Conservation (phyloP, 352 stramenopile species). For the Phytopythium litorale region DNA sequence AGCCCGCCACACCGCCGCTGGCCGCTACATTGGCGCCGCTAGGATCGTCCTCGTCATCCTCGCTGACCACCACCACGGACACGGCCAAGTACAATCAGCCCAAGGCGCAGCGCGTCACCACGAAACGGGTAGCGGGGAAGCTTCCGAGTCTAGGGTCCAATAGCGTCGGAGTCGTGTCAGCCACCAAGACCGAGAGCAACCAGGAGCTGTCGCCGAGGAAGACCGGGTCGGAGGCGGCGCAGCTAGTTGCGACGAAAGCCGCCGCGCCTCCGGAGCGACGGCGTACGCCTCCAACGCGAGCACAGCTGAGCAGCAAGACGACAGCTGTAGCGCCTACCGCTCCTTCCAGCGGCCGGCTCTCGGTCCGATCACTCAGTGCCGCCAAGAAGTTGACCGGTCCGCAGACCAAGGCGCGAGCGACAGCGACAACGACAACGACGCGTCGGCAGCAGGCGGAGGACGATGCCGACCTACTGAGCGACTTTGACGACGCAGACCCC, state of each 20-base stretch:
- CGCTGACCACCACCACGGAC: background rate
- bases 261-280: background rate
- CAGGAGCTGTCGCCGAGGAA: slow-evolving; percentile 24
- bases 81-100: background rate
- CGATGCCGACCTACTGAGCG: slow-evolving; percentile 15
- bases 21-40: background rate
- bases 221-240: background rate
- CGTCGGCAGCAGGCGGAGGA: background rate
- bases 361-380: background rate
- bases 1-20: background rate
- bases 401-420: background rate
- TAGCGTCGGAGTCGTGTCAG: no score
- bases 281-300: background rate
- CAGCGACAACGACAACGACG: no score
- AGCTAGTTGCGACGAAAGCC: background rate
- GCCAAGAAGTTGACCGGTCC: background rate
- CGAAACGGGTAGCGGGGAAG: slow-evolving; percentile 1
- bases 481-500: slow-evolving; percentile 65
- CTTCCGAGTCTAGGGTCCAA: background rate
- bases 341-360: background rate
- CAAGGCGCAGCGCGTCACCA: slow-evolving; percentile 3
- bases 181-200: slow-evolving; percentile 13
- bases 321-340: background rate
- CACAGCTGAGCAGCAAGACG: background rate
- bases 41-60: background rate